Percentiles rank a stretch among this genome's conserved stretches.
phyloP scores from a whole-genome alignment of 805 yeast species.

The Wickerhamomyces tratensis region DNA sequence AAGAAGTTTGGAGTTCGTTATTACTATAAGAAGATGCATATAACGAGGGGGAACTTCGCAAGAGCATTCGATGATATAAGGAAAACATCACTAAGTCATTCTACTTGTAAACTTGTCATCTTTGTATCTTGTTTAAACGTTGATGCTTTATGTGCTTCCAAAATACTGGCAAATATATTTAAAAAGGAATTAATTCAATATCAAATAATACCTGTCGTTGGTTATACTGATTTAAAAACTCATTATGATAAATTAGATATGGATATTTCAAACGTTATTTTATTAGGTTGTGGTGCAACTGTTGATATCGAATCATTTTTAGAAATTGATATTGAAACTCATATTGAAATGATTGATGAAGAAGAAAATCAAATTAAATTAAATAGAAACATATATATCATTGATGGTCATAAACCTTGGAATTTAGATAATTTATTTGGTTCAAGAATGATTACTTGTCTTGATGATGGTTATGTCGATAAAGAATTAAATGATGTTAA shows the following conservation, averaged over 20 bases:
- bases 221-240: constrained; percentile 66
- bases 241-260: constrained; percentile 59
- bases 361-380: constrained; percentile 22
- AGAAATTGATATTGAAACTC: constrained; percentile 39
- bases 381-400: constrained; percentile 60
- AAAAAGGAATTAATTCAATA: constrained; percentile 79
- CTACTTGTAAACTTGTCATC: constrained; percentile 81
- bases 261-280: constrained; percentile 65
- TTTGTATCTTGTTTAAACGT: constrained; percentile 87
- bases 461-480: constrained; percentile 79
- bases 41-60: constrained; percentile 60
- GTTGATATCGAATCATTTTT: constrained; percentile 73
- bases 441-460: constrained; percentile 62
- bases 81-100: constrained; percentile 71
- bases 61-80: constrained; percentile 59
- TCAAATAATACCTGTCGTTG: constrained; percentile 88
- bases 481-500: constrained; percentile 45
- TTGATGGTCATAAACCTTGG: constrained; percentile 97
- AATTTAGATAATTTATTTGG: constrained; percentile 88
- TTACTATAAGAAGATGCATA: constrained; percentile 43
- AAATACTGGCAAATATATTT: constrained; percentile 58
- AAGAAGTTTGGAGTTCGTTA: too few relatives aligned
- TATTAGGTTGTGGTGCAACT: constrained; percentile 92
- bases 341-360: constrained; percentile 14
- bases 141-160: constrained; percentile 87